Evolutionary conservation across 352 stramenopile species (phyloP), one percentile per base, ranked within the genome.

Genomic region (Pythium myriotylum): DNA sequence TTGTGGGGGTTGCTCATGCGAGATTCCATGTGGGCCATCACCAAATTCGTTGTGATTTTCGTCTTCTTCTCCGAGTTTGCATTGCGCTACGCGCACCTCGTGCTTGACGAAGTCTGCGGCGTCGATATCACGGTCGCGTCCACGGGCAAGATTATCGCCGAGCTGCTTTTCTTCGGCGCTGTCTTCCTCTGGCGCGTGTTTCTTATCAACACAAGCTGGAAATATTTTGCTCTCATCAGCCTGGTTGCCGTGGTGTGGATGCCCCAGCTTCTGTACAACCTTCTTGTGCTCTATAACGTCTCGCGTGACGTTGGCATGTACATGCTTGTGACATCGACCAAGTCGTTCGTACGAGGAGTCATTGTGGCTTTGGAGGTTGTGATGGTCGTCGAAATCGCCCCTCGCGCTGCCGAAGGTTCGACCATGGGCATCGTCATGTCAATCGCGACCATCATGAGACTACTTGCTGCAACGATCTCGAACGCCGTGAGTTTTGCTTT

Each of bases 51-150:
- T 52, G 74, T 74, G 37, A 42, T 86, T 19, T 84, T 85, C 54
- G 67, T 81, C 12, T 84, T 84, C 54, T 70, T 86, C 62, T 76
- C 75, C 39, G 77, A 88, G 57, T 91, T 87, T 48, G 69, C 62
- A 16, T 57, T 91, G 48, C 74, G 61, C 26, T 89, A 83, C 50
- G 68, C 77, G 3, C 61, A 81, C 46, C 53, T 68, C 13, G 65
- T 73, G 39, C 66, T 91, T 12, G 69, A 80, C 19, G 59, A 62
- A 33, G 79, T 80, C 59, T 84, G 68, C 16, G 60, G 62, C 20
- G 65, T 87, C 4, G 74, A 66, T 6, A 53, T 73, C 49, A 81
- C 79, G 53, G 48, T 76, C 2, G 33, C 66, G 27, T 85, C 80
- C 0, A 74, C 68, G 1, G 74, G 69, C 32, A 81, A 84, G 32